A percentile compares a stretch with the other conserved stretches of the same genome.
These are phyloP conservation scores for Daldinia sp. DNA, from an alignment of 2,329 filamentous ascomycete species.

Conservation along the genomic window DNA sequence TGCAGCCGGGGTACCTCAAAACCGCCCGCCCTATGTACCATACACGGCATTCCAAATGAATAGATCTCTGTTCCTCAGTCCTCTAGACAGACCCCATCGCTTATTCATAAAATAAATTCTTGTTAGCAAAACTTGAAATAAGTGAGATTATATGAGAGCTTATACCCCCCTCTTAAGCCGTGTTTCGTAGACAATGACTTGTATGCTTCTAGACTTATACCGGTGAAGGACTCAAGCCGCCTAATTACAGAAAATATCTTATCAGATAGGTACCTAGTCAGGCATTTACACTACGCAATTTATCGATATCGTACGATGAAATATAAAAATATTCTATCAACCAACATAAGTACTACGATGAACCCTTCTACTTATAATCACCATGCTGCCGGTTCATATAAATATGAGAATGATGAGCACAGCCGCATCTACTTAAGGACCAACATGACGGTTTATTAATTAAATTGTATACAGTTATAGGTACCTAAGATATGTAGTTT, in stretches of 20 bases:
- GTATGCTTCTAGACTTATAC: not conserved
- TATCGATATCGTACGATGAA: not conserved
- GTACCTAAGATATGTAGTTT: not conserved
- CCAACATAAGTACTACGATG: not conserved
- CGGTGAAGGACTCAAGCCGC: not conserved
- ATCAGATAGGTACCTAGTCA: not conserved
- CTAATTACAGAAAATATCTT: not conserved
- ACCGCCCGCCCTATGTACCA: conserved; percentile 48
- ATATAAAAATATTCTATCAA: not conserved
- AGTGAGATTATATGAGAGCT: not conserved
- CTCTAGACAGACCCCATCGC: not conserved
- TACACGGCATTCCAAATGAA: conserved; percentile 48
- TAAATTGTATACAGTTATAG: not conserved
- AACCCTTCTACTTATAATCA: not conserved
- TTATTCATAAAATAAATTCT: not conserved
- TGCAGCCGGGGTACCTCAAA: conserved; percentile 36
- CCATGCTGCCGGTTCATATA: not conserved
- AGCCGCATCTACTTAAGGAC: not conserved
- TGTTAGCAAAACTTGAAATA: not conserved
- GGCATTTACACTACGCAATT: not conserved
- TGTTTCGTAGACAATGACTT: not conserved
- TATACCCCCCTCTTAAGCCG: not conserved
- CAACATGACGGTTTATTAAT: too few relatives aligned
- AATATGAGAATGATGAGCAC: not conserved
- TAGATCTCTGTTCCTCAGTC: conserved; percentile 48